Base-by-base conservation (phyloP, 352 stramenopile genomes). In the Phytophthora sp. region DNA sequence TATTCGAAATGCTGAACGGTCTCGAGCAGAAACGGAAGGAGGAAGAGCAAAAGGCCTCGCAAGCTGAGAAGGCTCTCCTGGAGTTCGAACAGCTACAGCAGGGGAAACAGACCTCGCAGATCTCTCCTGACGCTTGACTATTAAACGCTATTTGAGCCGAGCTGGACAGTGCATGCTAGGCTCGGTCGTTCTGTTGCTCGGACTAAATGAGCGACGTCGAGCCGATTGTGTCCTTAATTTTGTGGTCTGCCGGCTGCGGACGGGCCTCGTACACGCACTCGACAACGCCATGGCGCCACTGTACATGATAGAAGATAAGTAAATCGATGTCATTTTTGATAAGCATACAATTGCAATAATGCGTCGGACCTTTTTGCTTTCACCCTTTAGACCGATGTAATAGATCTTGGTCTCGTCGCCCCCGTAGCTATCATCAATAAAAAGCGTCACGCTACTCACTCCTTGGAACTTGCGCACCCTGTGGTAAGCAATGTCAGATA, bases 381-480 rank as follows among this genome's bases (percentile, higher is more conserved):
- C 85, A 35, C 87, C 87, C 53, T 94, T 96, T 42, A 96, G 69
- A 0, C 87, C 85, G 74, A 96, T 92, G 74, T 96, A 96, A 54
- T 94, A 93, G 38, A 96, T 79, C 54, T 72, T 75, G 20, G 84
- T 88, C 48, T 93, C 69, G 49, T 92, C 83, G 20, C 79, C 86
- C 54, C 73, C 77, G 43, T 77, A 88, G 66, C 79, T 94, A 66
- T 89, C 69, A 30, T 91, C 62, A n/a, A 96, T 60, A 54, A 92
- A 94, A 12, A 96, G 59, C 15, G 82, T 94, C 35, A 96, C 54
- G 61, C 65, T 94, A 62, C 84, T 94, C 34, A 96, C 78, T 21
- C 86, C 86, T 54, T 96, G 87, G 48, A 96, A 96, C 56, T 94
- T 94, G 52, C 84, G 84, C 37, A 94, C 84, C 45, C 87, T 95